These are phyloP conservation scores for Monosporozyma yasuniensis DNA, from an alignment of 805 yeast genomes.

Conservation along the genomic window DNA sequence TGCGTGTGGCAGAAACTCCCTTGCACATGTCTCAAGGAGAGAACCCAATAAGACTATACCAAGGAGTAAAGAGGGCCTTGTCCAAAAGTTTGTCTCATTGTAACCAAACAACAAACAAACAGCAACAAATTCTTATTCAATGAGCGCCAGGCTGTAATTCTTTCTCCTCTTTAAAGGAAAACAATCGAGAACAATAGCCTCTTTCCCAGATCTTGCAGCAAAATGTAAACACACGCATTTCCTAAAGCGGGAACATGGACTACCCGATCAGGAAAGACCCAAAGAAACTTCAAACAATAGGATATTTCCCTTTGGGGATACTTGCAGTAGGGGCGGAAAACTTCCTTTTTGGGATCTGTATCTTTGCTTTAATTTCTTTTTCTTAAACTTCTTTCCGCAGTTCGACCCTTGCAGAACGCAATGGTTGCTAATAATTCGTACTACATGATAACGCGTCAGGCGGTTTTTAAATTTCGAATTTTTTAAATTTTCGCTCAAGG, in stretches of 20 bases:
- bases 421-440: background rate
- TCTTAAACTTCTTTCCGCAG: background rate
- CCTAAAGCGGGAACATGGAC: background rate
- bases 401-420: background rate
- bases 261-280: no score
- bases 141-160: background rate
- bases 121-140: background rate
- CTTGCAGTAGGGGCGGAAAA: background rate
- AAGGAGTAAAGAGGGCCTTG: background rate
- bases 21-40: background rate
- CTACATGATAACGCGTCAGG: background rate
- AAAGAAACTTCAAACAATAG: background rate
- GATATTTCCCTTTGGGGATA: background rate
- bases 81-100: background rate
- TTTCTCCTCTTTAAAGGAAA: background rate
- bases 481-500: background rate
- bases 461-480: background rate
- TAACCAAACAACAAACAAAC: no score
- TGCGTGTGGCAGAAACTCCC: background rate
- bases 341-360: background rate
- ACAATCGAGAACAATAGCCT: background rate
- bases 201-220: background rate
- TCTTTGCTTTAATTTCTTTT: no score
- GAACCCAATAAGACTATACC: background rate
- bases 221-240: background rate